Evolutionary conservation across 202 grass and related monocot species (phyloP).

Genomic region (Zoysia matrella): DNA sequence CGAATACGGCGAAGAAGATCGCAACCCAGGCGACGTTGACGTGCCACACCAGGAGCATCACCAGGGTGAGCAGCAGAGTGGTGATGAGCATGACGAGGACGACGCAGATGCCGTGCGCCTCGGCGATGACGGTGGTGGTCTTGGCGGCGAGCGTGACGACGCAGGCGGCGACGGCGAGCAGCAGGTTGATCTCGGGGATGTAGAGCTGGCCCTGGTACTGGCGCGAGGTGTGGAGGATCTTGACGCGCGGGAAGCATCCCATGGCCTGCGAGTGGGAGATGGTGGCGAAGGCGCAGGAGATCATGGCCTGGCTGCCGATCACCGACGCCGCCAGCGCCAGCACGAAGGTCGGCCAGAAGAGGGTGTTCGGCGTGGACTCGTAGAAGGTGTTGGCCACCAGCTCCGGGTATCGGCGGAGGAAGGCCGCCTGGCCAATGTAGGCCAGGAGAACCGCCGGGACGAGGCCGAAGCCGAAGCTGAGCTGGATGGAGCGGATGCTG

Average conservation of each 20-base stretch:
- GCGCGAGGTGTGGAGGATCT: conserved; percentile 52
- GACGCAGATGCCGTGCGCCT: conserved; percentile 65
- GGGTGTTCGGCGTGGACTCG: conserved; percentile 33
- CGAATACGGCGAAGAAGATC: conserved; percentile 49
- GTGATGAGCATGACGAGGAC: conserved; percentile 67
- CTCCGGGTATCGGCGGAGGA: conserved; percentile 38
- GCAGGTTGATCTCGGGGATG: conserved; percentile 58
- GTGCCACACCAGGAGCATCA: conserved; percentile 63
- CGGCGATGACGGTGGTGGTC: conserved; percentile 53
- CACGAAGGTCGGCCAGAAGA: conserved; percentile 65
- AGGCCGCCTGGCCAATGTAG: conserved; percentile 68
- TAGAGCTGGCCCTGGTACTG: conserved; percentile 63
- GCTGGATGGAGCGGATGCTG: conserved; percentile 66
- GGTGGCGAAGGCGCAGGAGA: conserved; percentile 66
- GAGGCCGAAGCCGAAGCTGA: conserved; percentile 56
- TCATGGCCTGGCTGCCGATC: conserved; percentile 71
- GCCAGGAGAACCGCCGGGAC: conserved; percentile 60
- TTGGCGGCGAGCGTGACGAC: conserved; percentile 41
- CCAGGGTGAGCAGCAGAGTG: conserved; percentile 48
- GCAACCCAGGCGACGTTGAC: conserved; percentile 42
- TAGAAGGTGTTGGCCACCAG: conserved; percentile 56
- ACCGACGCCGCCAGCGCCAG: conserved; percentile 52
- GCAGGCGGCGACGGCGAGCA: conserved; percentile 40
- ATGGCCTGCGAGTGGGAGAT: conserved; percentile 60
- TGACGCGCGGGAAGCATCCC: conserved; percentile 66